These are phyloP conservation scores for Maudiozyma bulderi DNA, from an alignment of 805 yeast species.

Conservation along the genomic window DNA sequence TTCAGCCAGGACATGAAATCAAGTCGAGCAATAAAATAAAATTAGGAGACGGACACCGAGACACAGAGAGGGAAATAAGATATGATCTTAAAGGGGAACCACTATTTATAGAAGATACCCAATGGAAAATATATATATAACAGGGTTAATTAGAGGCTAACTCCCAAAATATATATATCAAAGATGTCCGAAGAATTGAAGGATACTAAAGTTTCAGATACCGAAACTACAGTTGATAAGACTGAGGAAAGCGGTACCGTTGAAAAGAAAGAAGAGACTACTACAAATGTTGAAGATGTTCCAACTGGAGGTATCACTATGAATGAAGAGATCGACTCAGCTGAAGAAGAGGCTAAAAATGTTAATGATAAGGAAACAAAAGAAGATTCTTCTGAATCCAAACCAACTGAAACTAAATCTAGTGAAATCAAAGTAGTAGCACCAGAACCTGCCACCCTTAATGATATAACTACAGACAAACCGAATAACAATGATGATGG, in stretches of 20 bases:
- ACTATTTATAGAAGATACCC: no score
- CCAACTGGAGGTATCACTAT: constrained; percentile 1
- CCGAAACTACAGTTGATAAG: background rate
- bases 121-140: no score
- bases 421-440: constrained; percentile 2
- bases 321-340: background rate
- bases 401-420: background rate
- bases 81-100: no score
- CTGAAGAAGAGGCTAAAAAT: background rate
- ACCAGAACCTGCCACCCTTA: constrained; percentile 4
- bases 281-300: background rate
- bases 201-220: background rate
- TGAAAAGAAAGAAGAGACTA: constrained; percentile 1
- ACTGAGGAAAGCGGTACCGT: background rate
- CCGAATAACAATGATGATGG: background rate
- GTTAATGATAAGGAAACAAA: constrained; percentile 5
- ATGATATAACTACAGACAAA: background rate
- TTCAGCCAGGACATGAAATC: no score
- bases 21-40: no score
- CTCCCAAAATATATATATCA: background rate
- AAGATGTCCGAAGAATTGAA: background rate
- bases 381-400: background rate
- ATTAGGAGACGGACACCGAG: no score
- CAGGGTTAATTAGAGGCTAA: no score
- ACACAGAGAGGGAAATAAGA: no score